phyloP scores from a whole-genome alignment of 352 stramenopile species.

The Blastocystis sp. region DNA sequence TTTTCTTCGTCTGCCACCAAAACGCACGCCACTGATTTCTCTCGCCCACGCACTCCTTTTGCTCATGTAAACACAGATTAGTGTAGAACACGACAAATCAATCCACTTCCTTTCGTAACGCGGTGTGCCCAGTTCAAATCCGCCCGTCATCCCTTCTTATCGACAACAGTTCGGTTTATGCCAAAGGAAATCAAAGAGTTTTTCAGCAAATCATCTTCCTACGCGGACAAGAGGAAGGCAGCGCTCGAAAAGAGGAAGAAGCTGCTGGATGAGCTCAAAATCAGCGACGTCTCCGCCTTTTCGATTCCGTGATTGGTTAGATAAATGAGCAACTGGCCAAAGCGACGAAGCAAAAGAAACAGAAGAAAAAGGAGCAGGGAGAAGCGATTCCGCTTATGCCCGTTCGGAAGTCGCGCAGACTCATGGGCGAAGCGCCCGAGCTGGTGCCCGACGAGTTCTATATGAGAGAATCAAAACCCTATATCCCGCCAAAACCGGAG shows the following conservation, averaged over 20 bases:
- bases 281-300: constrained; percentile 7
- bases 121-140: constrained; percentile 73
- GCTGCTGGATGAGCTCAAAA: constrained; percentile 51
- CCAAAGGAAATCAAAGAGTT: constrained; percentile 56
- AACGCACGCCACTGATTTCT: too few species aligned
- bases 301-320: not conserved
- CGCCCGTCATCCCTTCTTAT: constrained; percentile 19
- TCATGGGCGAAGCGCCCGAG: constrained; percentile 26
- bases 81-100: not conserved
- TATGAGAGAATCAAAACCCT: constrained; percentile 9
- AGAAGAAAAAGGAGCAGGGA: not conserved
- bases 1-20: constrained; percentile 65
- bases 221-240: constrained; percentile 30
- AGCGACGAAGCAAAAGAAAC: not conserved
- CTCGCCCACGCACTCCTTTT: too few species aligned
- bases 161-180: not conserved
- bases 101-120: not conserved
- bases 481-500: not conserved
- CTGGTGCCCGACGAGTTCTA: constrained; percentile 48
- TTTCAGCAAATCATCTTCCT: constrained; percentile 4
- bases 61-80: too few species aligned
- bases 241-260: constrained; percentile 59
- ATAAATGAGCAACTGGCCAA: constrained; percentile 40
- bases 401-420: constrained; percentile 38
- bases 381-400: not conserved